Evolutionary conservation across 164 flowering plant genomes (phyloP).

Genomic region (Euptelea pleiosperma): DNA sequence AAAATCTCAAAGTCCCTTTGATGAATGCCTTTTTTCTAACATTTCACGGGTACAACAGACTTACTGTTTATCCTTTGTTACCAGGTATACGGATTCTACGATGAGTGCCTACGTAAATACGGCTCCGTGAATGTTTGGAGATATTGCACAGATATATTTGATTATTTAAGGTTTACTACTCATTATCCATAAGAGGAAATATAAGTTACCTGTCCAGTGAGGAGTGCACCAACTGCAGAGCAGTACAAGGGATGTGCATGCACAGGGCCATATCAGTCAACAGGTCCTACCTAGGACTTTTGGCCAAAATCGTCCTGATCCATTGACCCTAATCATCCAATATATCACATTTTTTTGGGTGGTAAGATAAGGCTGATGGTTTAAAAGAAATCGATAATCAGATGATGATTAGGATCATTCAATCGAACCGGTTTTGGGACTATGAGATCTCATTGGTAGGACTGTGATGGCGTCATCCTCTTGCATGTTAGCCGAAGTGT

Average conservation of each 20-base stretch:
- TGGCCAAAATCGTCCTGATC: background rate
- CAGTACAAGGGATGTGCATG: background rate
- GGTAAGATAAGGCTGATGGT: too few species aligned
- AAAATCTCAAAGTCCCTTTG: background rate
- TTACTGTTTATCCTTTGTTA: conserved; percentile 13
- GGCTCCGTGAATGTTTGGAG: conserved; percentile 99
- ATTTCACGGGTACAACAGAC: conserved; percentile 3
- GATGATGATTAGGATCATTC: background rate
- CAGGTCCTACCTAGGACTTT: background rate
- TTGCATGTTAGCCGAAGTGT: background rate
- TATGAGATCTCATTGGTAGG: background rate
- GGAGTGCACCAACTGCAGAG: background rate
- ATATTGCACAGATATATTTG: conserved; percentile 99
- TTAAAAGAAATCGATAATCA: too few species aligned
- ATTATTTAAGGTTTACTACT: conserved; percentile 76
- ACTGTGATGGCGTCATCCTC: background rate
- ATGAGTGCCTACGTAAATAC: conserved; percentile 95
- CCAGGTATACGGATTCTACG: conserved; percentile 99
- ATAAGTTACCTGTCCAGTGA: conserved; percentile 1
- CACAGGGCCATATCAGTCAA: background rate
- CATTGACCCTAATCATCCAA: background rate
- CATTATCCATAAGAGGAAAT: conserved; percentile 4
- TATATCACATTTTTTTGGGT: background rate
- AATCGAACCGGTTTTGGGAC: background rate
- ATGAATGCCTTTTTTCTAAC: background rate